Percentiles rank a stretch among this genome's conserved stretches.
Conservation (phyloP, 2,329 filamentous ascomycete genomes). For the Penicillium palitans region DNA sequence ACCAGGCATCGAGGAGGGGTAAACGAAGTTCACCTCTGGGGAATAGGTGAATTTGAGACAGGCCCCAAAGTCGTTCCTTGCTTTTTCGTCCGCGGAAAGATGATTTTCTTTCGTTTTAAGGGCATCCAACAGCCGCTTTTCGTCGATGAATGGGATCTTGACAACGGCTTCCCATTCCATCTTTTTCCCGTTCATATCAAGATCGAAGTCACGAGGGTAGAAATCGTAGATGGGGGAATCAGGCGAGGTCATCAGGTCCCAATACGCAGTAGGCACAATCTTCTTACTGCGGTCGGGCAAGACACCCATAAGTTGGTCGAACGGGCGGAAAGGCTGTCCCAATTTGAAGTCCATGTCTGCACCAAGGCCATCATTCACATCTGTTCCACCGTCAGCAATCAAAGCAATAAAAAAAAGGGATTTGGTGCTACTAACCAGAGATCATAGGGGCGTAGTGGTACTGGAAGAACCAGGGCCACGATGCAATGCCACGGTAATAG, state of each 20-base stretch:
- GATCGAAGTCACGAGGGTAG: conserved; percentile 92
- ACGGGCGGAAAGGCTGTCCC: conserved; percentile 91
- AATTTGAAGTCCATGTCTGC: conserved; percentile 90
- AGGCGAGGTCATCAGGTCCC: conserved; percentile 86
- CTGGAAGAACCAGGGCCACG: conserved; percentile 96
- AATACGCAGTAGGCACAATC: conserved; percentile 85
- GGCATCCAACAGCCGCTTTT: conserved; percentile 76
- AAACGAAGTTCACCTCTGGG: conserved; percentile 72
- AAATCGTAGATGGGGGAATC: conserved; percentile 96
- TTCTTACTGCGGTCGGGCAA: conserved; percentile 95
- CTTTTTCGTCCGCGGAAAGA: conserved; percentile 74
- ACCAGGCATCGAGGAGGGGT: conserved; percentile 83
- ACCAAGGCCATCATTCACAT: conserved; percentile 82
- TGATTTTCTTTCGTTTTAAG: conserved; percentile 82
- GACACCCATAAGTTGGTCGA: conserved; percentile 97
- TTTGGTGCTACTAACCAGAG: conserved; percentile 57
- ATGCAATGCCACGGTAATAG: conserved; percentile 95
- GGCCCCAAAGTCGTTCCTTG: conserved; percentile 86
- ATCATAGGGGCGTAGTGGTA: conserved; percentile 99
- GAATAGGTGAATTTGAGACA: conserved; percentile 91
- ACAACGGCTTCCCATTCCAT: conserved; percentile 99
- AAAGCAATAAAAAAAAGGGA: background rate
- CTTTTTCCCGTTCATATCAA: conserved; percentile 99
- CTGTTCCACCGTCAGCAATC: conserved; percentile 46
- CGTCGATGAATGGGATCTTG: conserved; percentile 98